phyloP scores from a whole-genome alignment of 805 yeast species.

The Candida pseudoglaebosa region DNA sequence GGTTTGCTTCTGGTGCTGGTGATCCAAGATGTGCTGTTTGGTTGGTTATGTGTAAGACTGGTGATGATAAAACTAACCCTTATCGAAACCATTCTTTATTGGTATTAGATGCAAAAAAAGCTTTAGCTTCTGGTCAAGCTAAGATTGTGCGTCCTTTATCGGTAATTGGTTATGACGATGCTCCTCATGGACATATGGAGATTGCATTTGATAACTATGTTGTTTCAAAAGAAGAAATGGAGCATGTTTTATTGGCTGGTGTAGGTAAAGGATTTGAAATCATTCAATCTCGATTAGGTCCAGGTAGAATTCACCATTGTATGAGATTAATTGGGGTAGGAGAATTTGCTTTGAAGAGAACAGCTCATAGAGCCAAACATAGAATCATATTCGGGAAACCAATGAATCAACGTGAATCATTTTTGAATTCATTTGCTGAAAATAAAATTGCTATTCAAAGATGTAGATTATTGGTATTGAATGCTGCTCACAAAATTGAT shows the following conservation, averaged over 20 bases:
- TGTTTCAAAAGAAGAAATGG: slow-evolving; percentile 42
- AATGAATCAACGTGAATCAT: slow-evolving; percentile 48
- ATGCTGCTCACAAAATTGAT: slow-evolving; percentile 61
- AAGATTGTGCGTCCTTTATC: slow-evolving; percentile 46
- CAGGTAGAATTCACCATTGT: slow-evolving; percentile 70
- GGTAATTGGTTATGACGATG: slow-evolving; percentile 62
- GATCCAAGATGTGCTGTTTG: slow-evolving; percentile 57
- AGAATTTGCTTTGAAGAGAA: slow-evolving; percentile 47
- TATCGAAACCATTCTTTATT: slow-evolving; percentile 56
- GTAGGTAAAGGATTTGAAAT: slow-evolving; percentile 58
- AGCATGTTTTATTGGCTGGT: slow-evolving; percentile 38
- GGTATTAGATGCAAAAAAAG: slow-evolving; percentile 49
- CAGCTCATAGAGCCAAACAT: slow-evolving; percentile 48
- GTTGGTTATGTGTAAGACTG: slow-evolving; percentile 52
- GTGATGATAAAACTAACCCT: slow-evolving; percentile 21
- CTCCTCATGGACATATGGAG: slow-evolving; percentile 71
- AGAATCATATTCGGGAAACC: slow-evolving; percentile 51
- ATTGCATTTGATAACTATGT: slow-evolving; percentile 47
- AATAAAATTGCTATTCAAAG: slow-evolving; percentile 51
- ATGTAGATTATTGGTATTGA: slow-evolving; percentile 50
- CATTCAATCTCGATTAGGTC: slow-evolving; percentile 62
- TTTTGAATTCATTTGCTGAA: slow-evolving; percentile 47
- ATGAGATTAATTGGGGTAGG: slow-evolving; percentile 63
- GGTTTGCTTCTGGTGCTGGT: slow-evolving; percentile 73
- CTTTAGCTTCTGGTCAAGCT: slow-evolving; percentile 47